Evolutionary conservation across 106 monocot genomes (phyloP).

Genomic region (Acorus gramineus): DNA sequence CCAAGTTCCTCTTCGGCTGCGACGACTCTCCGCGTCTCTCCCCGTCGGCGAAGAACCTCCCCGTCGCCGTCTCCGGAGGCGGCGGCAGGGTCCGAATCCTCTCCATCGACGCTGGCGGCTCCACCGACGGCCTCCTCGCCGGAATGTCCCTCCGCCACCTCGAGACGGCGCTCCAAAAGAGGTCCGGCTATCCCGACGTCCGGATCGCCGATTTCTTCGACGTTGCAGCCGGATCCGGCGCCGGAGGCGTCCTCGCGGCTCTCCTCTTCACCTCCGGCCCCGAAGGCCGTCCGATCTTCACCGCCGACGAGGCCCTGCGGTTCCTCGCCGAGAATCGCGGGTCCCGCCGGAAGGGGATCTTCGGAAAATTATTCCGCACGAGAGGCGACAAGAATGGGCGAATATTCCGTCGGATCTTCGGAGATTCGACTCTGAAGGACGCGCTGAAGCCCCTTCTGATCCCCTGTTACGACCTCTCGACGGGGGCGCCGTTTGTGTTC

Average conservation of each 20-base stretch:
- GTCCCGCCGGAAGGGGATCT: no score
- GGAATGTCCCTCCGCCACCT: constrained; percentile 2
- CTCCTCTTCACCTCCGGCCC: no score
- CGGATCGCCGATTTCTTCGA: not conserved
- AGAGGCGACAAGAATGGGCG: no score
- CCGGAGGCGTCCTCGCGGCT: no score
- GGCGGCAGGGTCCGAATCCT: constrained; percentile 9
- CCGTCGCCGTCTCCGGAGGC: not conserved
- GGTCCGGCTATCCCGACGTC: not conserved
- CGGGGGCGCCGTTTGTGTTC: no score
- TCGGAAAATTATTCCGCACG: no score
- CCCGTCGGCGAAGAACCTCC: not conserved
- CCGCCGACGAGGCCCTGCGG: no score
- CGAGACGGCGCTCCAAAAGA: not conserved
- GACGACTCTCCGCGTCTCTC: not conserved
- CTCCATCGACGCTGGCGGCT: constrained; percentile 19
- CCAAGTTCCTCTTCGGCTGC: constrained; percentile 37
- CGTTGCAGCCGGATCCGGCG: not conserved
- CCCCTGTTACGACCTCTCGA: no score
- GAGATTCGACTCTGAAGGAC: not conserved
- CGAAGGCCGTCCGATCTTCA: no score
- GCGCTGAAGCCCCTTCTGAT: no score
- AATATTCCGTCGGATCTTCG: no score
- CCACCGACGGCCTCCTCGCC: constrained; percentile 14
- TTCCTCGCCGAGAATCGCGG: no score